Evolutionary conservation across 140 eudicot genomes (phyloP), one percentile per base, ranked within the genome.

Genomic region (Erigeron philadelphicus): DNA sequence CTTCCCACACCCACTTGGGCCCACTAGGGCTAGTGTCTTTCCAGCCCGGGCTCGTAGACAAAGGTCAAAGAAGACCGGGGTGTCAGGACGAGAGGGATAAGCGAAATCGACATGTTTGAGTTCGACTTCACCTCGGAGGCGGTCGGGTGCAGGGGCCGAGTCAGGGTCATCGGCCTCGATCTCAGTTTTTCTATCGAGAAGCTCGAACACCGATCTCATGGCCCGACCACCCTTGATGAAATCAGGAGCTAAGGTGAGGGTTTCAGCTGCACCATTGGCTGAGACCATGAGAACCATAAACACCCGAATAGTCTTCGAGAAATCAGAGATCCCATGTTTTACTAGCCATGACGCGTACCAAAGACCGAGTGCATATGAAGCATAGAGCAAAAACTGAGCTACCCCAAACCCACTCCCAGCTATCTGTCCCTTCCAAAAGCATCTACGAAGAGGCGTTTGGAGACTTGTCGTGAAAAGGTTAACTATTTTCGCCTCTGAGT

Each of bases 341-440:
- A 90, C 95, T 12, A 90, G 97, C 97, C 97, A 90, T 0, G 97
- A 85, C 6, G 97, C 95, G 21, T 90, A 90, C 97, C 97, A 90
- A 11, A 90, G 87, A 21, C 97, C 97, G 0, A 90, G 78, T 1
- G 97, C 97, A 16, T 90, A 90, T 3, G 97, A 90, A 40, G 85
- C 90, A 19, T 90, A 87, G 46, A 90, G 88, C 18, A 83, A 70
- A 64, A 90, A 90, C 68, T 90, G 97, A 7, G 97, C 95, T 10
- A 87, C 61, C 46, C 97, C 97, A 18, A 87, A 90, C 52, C 93
- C 93, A 57, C 80, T 80, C 21, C 97, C 97, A 0, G 97, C 97
- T 53, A 90, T 87, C 76, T 90, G 97, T 47, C 97, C 97, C 67
- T 87, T 90, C 94, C 95, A 90, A 41, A 90, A 90, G 85, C 93